Conservation (phyloP, 2,329 filamentous ascomycete genomes). For the Orbilia ellipsospora region DNA sequence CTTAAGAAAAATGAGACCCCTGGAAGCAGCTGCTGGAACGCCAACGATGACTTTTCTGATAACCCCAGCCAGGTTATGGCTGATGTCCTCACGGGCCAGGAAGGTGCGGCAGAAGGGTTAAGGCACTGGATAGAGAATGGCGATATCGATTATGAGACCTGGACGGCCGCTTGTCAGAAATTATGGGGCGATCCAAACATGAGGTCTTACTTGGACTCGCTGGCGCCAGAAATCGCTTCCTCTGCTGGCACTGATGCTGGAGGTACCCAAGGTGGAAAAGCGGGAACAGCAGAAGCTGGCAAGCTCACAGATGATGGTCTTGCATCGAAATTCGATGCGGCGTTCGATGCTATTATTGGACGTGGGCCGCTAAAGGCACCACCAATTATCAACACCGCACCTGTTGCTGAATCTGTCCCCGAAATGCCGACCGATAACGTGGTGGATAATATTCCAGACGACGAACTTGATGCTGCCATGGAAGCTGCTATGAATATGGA, state of each 20-base stretch:
- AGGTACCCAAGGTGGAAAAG: background rate
- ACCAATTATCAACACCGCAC: background rate
- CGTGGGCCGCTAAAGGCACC: constrained; percentile 18
- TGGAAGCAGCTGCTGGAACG: constrained; percentile 39
- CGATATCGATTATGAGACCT: constrained; percentile 46
- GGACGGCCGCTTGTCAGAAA: constrained; percentile 45
- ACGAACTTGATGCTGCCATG: constrained; percentile 24
- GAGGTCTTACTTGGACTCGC: constrained; percentile 36
- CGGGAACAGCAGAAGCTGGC: background rate
- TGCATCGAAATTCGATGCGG: constrained; percentile 48
- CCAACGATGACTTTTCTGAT: constrained; percentile 45
- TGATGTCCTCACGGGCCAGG: constrained; percentile 31
- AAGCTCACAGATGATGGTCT: constrained; percentile 27
- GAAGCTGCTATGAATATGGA: constrained; percentile 18
- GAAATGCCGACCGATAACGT: constrained; percentile 6
- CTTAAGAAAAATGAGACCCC: constrained; percentile 54
- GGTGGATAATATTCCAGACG: constrained; percentile 19
- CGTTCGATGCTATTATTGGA: constrained; percentile 48
- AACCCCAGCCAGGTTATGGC: constrained; percentile 47
- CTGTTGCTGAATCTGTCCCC: background rate
- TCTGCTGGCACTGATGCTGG: background rate
- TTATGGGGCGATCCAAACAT: constrained; percentile 44
- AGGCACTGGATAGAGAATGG: constrained; percentile 44
- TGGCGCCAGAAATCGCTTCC: constrained; percentile 15
- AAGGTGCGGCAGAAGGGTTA: constrained; percentile 43